Evolutionary conservation across 495 filamentous ascomycete genomes (phyloP), one percentile per base, ranked within the genome.

Genomic region (Hyaloscypha hepaticicola): DNA sequence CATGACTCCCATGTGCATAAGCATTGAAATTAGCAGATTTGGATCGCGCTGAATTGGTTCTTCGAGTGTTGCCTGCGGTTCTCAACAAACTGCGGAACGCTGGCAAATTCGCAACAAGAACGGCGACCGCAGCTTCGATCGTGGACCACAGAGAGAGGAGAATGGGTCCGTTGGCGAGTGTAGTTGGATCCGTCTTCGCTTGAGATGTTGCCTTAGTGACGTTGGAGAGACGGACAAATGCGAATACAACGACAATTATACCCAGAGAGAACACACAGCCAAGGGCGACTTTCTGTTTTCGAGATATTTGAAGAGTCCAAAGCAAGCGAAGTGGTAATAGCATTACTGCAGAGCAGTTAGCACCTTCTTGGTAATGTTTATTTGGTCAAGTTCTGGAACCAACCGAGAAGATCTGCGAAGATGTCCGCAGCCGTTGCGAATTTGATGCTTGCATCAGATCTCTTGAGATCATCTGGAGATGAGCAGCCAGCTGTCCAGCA

Each of bases 261-360:
- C 70, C 75, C 1, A 79, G 58, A n/a, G 65, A 66, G 58, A 79
- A 77, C 4, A 79, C 61, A 6, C 69, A 24, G 4, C 51, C 70
- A 0, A 79, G 68, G 38, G 72, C 74, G 26, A 75, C 3, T 27
- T 78, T 78, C 27, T 78, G 76, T 41, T 61, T 69, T 1, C 61
- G 3, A 25, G 65, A 72, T 48, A 77, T 72, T 14, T 41, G 68
- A 1, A 75, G 63, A 9, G 60, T 70, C 61, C 66, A 71, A 26
- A 77, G 60, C 16, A 79, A 69, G 19, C 67, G 63, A 16, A 79
- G 61, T 0, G 75, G 74, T 28, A 79, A 66, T 0, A 57, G 58
- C 72, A 78, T 78, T 24, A 52, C 38, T 41, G 31, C 4, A 41
- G 14, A 41, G 19, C 12, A 41, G 38, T 41, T 41, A 41, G 38